These are phyloP conservation scores for Massarina eburnea DNA, from an alignment of 2,329 filamentous ascomycete genomes.

Conservation along the genomic window DNA sequence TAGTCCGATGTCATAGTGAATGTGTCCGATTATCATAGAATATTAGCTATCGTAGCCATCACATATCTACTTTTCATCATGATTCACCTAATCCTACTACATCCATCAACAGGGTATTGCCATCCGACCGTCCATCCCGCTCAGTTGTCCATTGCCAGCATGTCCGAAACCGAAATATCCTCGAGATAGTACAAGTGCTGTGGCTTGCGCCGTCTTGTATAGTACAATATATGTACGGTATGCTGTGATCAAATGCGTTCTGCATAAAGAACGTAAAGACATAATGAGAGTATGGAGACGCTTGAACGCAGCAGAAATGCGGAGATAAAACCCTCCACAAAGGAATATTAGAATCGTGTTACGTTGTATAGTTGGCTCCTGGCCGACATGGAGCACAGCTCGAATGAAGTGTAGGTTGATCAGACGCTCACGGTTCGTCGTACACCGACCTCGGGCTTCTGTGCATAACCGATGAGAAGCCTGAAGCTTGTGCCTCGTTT, in stretches of 20 bases:
- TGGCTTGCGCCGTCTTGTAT: conserved; percentile 30
- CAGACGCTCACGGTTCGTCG: conserved; percentile 54
- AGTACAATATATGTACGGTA: conserved; percentile 20
- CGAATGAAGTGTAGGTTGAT: conserved; percentile 21
- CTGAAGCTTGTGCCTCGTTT: conserved; percentile 84
- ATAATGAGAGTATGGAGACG: conserved; percentile 38
- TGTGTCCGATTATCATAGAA: neutral
- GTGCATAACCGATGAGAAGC: conserved; percentile 86
- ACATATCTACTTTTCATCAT: too few relatives aligned
- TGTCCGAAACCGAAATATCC: conserved; percentile 24
- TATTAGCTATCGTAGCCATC: neutral
- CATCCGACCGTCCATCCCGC: neutral
- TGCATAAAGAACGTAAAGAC: conserved; percentile 23
- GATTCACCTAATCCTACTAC: conserved; percentile 3
- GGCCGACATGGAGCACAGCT: conserved; percentile 37
- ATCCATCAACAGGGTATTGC: conserved; percentile 4
- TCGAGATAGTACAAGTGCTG: conserved; percentile 16
- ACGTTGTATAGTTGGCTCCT: conserved; percentile 20
- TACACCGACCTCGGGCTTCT: conserved; percentile 64
- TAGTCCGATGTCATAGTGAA: too few relatives aligned
- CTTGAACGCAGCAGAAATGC: conserved; percentile 38
- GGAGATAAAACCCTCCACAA: conserved; percentile 10
- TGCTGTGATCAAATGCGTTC: conserved; percentile 24
- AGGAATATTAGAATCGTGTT: conserved; percentile 9
- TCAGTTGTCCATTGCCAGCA: conserved; percentile 38